Base-by-base conservation (phyloP, 306 rosid genomes). In the Erythrophleum fordii region DNA sequence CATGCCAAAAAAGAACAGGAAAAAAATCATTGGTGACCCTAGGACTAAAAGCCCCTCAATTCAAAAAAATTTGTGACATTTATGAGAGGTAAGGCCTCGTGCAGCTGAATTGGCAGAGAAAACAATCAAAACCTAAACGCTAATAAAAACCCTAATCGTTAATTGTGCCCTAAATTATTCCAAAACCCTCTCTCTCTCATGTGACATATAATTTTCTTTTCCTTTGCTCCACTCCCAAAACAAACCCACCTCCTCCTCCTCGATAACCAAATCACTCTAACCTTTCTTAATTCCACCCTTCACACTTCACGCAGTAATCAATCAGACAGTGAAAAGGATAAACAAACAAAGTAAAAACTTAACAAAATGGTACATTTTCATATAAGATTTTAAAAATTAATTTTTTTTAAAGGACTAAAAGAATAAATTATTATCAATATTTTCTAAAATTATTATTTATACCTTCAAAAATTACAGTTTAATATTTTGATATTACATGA, bases 221-320 rank as follows among this genome's bases (percentile, higher is more conserved):
- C 81, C 84, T 85, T 84, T 49, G 85, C 93, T 67, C 94, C 83
- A 68, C 88, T 92, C 91, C 98, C 97, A 85, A 95, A 91, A 88
- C 97, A 85, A 80, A 84, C 92, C 97, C 98, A 95, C 97, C 82
- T 79, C 37, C 86, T 76, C 88, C 80, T 71, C 88, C 91, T 91
- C 92, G 97, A 86, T 83, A 87, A 86, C 81, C 87, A 86, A 88
- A 72, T 91, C 85, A 71, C 85, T 83, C 79, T 76, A 69, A 31
- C 76, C 79, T 82, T 85, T 73, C 77, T 86, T 84, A 86, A 88
- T 84, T 85, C 83, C 84, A 83, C 84, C 85, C 81, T 76, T 52
- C 49, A 29, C 42, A 61, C 37, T 64, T 64, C 37, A 31, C 44
- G 53, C 59, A 72, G 64, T 83, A 82, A 81, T 29, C 68, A 65